Conservation (phyloP, 495 filamentous ascomycete genomes). For the Niebla homalea region DNA sequence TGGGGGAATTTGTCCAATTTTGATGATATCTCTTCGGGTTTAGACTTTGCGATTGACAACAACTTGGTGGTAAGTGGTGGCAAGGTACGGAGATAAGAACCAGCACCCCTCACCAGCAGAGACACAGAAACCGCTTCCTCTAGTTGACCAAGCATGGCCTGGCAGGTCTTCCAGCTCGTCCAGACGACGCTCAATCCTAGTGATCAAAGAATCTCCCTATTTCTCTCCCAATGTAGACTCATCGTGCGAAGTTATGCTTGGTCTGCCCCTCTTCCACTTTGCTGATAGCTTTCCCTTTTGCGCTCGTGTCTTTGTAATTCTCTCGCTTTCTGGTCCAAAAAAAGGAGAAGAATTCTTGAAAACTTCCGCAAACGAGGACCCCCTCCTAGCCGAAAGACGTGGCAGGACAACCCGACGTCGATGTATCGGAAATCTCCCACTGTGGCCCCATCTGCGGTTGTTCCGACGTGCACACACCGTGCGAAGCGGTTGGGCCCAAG, state of each 20-base stretch:
- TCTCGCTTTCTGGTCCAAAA: background rate
- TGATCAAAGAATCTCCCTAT: no score
- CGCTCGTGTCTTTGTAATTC: background rate
- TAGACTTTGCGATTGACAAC: no score
- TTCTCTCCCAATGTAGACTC: background rate
- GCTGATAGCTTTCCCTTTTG: background rate
- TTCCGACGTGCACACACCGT: constrained; percentile 59
- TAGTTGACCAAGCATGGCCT: no score
- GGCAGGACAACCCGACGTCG: constrained; percentile 61
- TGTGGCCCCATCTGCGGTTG: constrained; percentile 80
- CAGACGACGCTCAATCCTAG: no score
- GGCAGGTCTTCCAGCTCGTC: no score
- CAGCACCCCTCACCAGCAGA: no score
- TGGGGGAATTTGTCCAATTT: no score
- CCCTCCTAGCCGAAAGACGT: constrained; percentile 58
- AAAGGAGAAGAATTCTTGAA: background rate
- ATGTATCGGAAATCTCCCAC: constrained; percentile 65
- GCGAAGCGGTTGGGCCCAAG: constrained; percentile 56
- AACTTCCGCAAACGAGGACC: constrained; percentile 6
- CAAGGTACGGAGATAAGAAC: no score
- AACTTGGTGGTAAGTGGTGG: no score
- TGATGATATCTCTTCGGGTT: no score
- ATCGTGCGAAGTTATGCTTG: background rate
- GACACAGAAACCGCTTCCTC: no score
- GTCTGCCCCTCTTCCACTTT: background rate